Conservation (phyloP, 768 basidiomycete genomes). For the Mycena floridula region DNA sequence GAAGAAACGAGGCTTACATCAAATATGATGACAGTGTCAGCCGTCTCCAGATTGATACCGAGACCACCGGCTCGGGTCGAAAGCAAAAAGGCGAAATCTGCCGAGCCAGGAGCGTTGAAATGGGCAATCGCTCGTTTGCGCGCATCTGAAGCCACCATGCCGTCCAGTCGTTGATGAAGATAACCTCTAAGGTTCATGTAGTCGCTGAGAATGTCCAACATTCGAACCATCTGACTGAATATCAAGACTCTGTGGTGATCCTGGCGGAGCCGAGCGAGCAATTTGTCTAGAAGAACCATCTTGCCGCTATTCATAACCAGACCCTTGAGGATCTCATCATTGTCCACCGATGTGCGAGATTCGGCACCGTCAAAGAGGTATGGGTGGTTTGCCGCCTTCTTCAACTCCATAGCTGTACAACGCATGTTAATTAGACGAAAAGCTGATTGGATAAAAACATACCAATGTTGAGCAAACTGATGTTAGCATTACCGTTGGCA, state of each 20-base stretch:
- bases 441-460: slow-evolving; percentile 13
- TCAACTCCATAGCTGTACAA: slow-evolving; percentile 86
- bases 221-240: slow-evolving; percentile 99
- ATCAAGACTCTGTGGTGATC: slow-evolving; percentile 97
- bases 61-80: slow-evolving; percentile 96
- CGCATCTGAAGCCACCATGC: slow-evolving; percentile 88
- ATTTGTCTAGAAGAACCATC: slow-evolving; percentile 96
- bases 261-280: slow-evolving; percentile 80
- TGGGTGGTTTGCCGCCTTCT: slow-evolving; percentile 98
- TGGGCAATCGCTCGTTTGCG: slow-evolving; percentile 96
- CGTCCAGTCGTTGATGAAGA: slow-evolving; percentile 90
- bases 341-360: slow-evolving; percentile 39
- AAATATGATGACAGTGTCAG: slow-evolving; percentile 98
- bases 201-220: slow-evolving; percentile 97
- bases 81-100: slow-evolving; percentile 94
- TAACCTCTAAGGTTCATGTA: slow-evolving; percentile 91
- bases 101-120: slow-evolving; percentile 89
- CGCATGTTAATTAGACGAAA: slow-evolving; percentile 2
- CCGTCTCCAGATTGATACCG: slow-evolving; percentile 98
- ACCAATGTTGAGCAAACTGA: slow-evolving; percentile 94
- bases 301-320: slow-evolving; percentile 98
- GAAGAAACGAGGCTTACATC: slow-evolving; percentile 55
- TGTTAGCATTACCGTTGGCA: slow-evolving; percentile 82
- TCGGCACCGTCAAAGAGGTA: slow-evolving; percentile 98
- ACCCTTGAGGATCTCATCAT: slow-evolving; percentile 92